Base-by-base conservation (phyloP, 2,329 filamentous ascomycete species). In the Alternaria novae-zelandiae region DNA sequence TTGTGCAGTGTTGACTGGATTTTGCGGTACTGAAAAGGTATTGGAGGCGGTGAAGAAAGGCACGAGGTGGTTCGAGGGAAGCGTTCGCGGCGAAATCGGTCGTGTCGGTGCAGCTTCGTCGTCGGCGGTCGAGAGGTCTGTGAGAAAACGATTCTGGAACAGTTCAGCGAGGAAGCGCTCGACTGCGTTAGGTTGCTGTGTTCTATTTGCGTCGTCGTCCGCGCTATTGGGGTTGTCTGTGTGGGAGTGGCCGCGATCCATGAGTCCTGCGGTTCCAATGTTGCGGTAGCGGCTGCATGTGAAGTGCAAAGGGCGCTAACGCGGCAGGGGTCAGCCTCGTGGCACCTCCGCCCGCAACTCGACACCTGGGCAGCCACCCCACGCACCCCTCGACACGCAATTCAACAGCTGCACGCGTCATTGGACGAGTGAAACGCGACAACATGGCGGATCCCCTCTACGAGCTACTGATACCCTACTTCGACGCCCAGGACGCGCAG, bases 401-500 rank as follows among this genome's bases (percentile, higher is more conserved):
- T 51, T 13, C 47, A 55, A 57, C 45, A 17, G 54, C 43, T 61
- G 59, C 11, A 30, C 46, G 46, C 25, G 46, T 30, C 46, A 30
- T 30, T 17, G 46, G 46, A 30, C 20, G 5, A n/a, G 28, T 23
- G 28, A 53, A n/a, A 53, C 30, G 4, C 21, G 13, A 11, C 30
- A 44, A 23, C 7, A 74, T 74, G 72, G 66, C 69, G 25, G 92
- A 95, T 76, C 84, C 91, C 15, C 84, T 96, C 43, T 90, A 92
- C 73, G 92, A 96, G 61, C 84, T 96, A 45, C 85, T 96, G 46
- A 80, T 83, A 57, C 88, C 90, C 25, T 87, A 90, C 76, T 83
- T 90, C 66, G 83, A 86, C 71, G 77, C 70, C 65, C 75, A 72
- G 61, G 78, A 78, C 68, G 67, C 75, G 32, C 75, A 78, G 47